Evolutionary conservation across 805 yeast genomes (phyloP).

Genomic region (Zygoascus flipseniorum): DNA sequence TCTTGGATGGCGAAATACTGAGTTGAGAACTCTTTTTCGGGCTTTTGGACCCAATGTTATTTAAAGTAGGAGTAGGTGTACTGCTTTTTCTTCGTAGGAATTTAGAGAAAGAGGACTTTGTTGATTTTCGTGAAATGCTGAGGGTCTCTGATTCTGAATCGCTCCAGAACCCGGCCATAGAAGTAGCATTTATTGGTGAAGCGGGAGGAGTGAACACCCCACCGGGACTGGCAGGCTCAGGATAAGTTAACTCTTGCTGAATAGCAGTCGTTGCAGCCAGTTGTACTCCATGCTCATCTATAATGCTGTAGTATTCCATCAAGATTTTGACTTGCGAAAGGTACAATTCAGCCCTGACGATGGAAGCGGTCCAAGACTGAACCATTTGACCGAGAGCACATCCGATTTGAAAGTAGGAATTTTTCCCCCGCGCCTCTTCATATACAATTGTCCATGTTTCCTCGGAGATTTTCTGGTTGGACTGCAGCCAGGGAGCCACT

Average conservation of each 20-base stretch:
- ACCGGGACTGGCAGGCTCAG: neutral
- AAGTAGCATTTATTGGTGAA: neutral
- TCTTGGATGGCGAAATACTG: neutral
- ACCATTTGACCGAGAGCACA: conserved; percentile 5
- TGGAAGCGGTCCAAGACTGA: neutral
- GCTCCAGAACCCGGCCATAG: neutral
- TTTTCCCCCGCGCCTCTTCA: conserved; percentile 1
- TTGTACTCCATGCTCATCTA: conserved; percentile 1
- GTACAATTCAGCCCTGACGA: conserved; percentile 1
- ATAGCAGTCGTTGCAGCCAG: neutral
- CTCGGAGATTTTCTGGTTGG: neutral
- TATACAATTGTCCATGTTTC: conserved; percentile 9
- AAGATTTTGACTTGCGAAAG: conserved; percentile 5
- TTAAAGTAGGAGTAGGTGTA: neutral
- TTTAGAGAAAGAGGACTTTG: neutral
- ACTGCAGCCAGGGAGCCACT: conserved; percentile 2
- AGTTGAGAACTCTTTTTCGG: neutral
- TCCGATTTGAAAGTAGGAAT: conserved; percentile 13
- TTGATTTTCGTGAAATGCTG: neutral
- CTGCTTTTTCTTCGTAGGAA: neutral
- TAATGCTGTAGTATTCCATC: conserved; percentile 4
- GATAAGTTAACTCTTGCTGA: neutral
- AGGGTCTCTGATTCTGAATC: neutral
- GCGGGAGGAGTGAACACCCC: neutral
- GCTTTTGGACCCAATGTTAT: neutral